Percentiles rank a stretch among this genome's conserved stretches.
Evolutionary conservation across 1,284 basidiomycete genomes (phyloP).

Genomic region (Somion occarium): DNA sequence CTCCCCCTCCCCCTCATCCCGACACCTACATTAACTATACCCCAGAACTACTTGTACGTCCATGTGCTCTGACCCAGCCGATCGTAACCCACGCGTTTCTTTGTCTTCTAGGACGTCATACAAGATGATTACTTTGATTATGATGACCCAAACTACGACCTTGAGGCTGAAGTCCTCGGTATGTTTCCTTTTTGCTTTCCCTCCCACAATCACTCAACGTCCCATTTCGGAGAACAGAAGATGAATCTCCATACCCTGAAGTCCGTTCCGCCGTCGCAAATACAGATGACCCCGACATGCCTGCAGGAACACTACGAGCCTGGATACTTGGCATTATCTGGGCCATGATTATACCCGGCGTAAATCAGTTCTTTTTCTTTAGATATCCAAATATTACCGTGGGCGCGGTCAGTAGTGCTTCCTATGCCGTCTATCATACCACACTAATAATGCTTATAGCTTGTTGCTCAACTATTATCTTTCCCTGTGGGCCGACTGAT

Average conservation of each 20-base stretch:
- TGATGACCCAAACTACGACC: conserved; percentile 12
- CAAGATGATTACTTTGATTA: conserved; percentile 9
- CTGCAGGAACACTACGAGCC: conserved; percentile 45
- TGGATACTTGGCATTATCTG: conserved; percentile 46
- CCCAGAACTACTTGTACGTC: neutral
- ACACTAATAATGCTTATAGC: conserved; percentile 28
- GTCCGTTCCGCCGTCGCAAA: conserved; percentile 56
- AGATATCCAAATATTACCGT: conserved; percentile 52
- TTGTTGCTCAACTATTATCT: conserved; percentile 56
- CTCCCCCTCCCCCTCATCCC: neutral
- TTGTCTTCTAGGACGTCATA: no score
- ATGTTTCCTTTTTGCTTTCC: neutral
- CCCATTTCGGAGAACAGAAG: conserved; percentile 23
- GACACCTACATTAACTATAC: no score
- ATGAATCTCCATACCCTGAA: conserved; percentile 56
- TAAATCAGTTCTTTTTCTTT: conserved; percentile 59
- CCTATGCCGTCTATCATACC: neutral
- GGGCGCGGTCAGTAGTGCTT: conserved; percentile 15
- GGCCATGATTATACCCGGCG: conserved; percentile 39
- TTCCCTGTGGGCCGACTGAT: conserved; percentile 58
- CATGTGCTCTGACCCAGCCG: no score
- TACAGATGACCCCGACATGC: conserved; percentile 51
- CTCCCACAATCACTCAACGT: neutral
- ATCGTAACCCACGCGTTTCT: no score
- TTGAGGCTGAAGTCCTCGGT: conserved; percentile 5